A percentile compares a stretch with the other conserved stretches of the same genome.
phyloP scores from a whole-genome alignment of 768 basidiomycete species.

The Gloeostereum incarnatum region DNA sequence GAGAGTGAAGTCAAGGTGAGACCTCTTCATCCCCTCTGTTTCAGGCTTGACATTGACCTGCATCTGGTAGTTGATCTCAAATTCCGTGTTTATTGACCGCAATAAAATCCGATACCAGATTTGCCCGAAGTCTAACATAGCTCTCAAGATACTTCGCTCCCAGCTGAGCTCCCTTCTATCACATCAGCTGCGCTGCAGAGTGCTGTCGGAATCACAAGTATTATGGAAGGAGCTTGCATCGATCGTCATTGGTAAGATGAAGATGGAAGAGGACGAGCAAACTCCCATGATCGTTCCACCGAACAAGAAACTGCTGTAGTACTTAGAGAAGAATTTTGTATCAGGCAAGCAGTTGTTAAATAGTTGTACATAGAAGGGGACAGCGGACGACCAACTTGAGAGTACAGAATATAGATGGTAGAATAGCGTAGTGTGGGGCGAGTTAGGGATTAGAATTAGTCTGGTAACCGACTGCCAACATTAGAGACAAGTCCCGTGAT shows the following conservation, averaged over 20 bases:
- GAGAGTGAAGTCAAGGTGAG: conserved; percentile 78
- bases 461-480: too few species aligned
- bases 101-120: conserved; percentile 73
- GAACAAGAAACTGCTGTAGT: too few species aligned
- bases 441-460: too few species aligned
- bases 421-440: too few species aligned
- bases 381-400: too few species aligned
- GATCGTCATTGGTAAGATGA: conserved; percentile 46
- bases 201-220: conserved; percentile 46
- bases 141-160: conserved; percentile 70
- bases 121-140: conserved; percentile 62
- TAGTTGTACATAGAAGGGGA: too few species aligned
- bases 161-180: conserved; percentile 51
- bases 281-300: too few species aligned
- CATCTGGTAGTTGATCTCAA: conserved; percentile 52
- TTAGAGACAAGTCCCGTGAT: too few species aligned
- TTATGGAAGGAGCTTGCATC: conserved; percentile 71
- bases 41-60: not conserved
- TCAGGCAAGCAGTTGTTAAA: too few species aligned
- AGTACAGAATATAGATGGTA: too few species aligned
- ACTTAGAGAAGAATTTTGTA: too few species aligned
- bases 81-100: conserved; percentile 71
- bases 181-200: conserved; percentile 57
- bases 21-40: not conserved
- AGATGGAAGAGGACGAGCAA: conserved; percentile 23